A percentile compares a stretch with the other conserved stretches of the same genome.
Conservation (phyloP, 1,139 yeast species). For the Yamadazyma conglobata region DNA sequence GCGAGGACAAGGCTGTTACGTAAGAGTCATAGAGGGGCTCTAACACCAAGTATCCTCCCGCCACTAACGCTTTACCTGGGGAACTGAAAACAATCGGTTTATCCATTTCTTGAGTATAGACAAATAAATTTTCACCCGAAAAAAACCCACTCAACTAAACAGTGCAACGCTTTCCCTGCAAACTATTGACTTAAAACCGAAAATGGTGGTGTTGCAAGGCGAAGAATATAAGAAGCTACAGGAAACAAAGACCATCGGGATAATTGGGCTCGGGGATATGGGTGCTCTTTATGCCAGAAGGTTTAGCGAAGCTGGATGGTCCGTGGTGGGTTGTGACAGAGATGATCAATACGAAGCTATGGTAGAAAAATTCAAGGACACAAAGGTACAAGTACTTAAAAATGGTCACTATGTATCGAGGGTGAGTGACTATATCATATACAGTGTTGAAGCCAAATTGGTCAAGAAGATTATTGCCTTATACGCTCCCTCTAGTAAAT, state of each 20-base stretch:
- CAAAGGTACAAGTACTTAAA: constrained; percentile 50
- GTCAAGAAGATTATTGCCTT: constrained; percentile 64
- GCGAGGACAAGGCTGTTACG: constrained; percentile 82
- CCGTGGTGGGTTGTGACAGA: constrained; percentile 85
- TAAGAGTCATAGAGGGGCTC: constrained; percentile 73
- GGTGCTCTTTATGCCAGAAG: constrained; percentile 80
- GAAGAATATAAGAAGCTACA: constrained; percentile 15
- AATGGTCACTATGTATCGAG: constrained; percentile 88
- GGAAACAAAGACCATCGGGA: constrained; percentile 61
- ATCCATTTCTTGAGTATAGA: too few relatives aligned
- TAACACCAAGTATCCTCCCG: constrained; percentile 91
- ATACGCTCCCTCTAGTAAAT: constrained; percentile 85
- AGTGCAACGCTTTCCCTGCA: too few relatives aligned
- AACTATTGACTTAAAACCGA: not conserved
- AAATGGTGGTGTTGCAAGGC: constrained; percentile 9
- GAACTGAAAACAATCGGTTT: constrained; percentile 77
- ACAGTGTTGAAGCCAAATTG: constrained; percentile 87
- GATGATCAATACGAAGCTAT: constrained; percentile 60
- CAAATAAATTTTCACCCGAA: too few relatives aligned
- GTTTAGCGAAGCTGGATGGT: constrained; percentile 84
- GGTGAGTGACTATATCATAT: constrained; percentile 73
- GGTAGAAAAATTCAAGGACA: constrained; percentile 36
- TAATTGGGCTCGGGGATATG: constrained; percentile 97
- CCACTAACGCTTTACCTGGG: constrained; percentile 91
- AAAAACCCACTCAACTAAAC: too few relatives aligned